Evolutionary conservation across 106 monocot genomes (phyloP), one percentile per base, ranked within the genome.

Genomic region (Vanilla planifolia): DNA sequence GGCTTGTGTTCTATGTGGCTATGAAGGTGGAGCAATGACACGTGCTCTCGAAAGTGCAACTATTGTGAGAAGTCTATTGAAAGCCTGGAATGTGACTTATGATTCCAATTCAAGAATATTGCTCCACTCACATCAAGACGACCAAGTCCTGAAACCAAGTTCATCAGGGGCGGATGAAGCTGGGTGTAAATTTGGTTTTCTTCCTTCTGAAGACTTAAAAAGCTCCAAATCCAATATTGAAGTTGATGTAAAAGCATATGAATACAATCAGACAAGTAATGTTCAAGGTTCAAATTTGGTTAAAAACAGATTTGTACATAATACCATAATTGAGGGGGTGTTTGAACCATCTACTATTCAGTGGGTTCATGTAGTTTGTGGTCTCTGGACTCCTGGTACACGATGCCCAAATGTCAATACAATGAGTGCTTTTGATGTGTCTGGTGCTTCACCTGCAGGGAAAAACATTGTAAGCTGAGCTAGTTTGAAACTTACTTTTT

Each of bases 321-420:
- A 85, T 59, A 79, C 67, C 57, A 72, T 79, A 17, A 74, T 58
- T 63, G 60, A 62, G 25, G 79, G 90, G 48, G 60, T 71, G 27
- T 35, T 66, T 60, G 90, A 85, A 66, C 68, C 71, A 27, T 73
- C 66, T 46, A 26, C 69, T 68, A 69, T 37, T 26, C 93, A 94
- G 60, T 94, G 93, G 93, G 77, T 94, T 29, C 93, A 94, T 74
- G 73, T 94, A 81, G 89, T 94, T 73, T 94, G 93, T 77, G 89
- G 89, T 26, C 85, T 94, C 0, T 94, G 93, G 93, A 94, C 89
- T 1, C 93, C 93, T 68, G 89, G 93, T 51, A 94, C 93, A 62
- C 60, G 80, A 53, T 94, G 93, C 60, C 89, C 85, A 67, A 94
- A 94, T 71, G 85, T 85, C 20, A 72, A 72, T 72, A 94, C 89